Conservation (phyloP, 2,329 filamentous ascomycete genomes). For the Colletotrichum sansevieriae region DNA sequence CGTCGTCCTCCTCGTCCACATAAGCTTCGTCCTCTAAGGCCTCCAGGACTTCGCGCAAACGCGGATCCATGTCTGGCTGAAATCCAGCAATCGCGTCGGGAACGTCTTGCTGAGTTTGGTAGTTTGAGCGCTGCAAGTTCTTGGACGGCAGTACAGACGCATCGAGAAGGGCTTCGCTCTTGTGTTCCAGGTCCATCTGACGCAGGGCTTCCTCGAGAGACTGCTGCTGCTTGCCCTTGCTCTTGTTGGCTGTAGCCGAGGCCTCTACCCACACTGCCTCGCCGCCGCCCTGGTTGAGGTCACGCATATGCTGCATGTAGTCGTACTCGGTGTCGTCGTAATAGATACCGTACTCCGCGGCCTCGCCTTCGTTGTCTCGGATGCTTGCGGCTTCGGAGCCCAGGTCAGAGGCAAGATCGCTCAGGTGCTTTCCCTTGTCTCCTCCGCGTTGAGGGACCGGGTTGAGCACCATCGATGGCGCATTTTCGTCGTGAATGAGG, state of each 20-base stretch:
- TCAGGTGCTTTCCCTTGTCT: slow-evolving; percentile 73
- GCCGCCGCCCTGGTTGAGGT: slow-evolving; percentile 80
- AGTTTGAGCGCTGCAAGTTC: slow-evolving; percentile 81
- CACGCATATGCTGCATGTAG: slow-evolving; percentile 99
- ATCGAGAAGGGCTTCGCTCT: slow-evolving; percentile 72
- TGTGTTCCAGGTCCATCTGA: slow-evolving; percentile 68
- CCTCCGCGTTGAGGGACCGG: slow-evolving; percentile 63
- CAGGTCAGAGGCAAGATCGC: slow-evolving; percentile 83
- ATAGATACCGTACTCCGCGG: slow-evolving; percentile 92
- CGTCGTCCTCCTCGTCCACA: slow-evolving; percentile 86
- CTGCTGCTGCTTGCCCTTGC: slow-evolving; percentile 80
- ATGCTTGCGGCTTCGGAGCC: slow-evolving; percentile 74
- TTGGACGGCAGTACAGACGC: slow-evolving; percentile 84
- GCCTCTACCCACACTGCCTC: slow-evolving; percentile 87
- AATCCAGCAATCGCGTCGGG: slow-evolving; percentile 94
- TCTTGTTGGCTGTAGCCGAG: slow-evolving; percentile 69
- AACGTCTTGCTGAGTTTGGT: slow-evolving; percentile 92
- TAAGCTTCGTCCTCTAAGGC: slow-evolving; percentile 96
- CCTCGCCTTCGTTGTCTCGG: slow-evolving; percentile 93
- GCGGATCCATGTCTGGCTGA: slow-evolving; percentile 97
- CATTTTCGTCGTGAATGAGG: slow-evolving; percentile 90
- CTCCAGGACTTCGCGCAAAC: slow-evolving; percentile 90
- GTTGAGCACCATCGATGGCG: slow-evolving; percentile 91
- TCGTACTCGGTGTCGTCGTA: slow-evolving; percentile 97
- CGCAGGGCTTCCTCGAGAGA: slow-evolving; percentile 86